Base-by-base conservation (phyloP, 1,139 yeast species). In the Nakaseomyces bracarensis region DNA sequence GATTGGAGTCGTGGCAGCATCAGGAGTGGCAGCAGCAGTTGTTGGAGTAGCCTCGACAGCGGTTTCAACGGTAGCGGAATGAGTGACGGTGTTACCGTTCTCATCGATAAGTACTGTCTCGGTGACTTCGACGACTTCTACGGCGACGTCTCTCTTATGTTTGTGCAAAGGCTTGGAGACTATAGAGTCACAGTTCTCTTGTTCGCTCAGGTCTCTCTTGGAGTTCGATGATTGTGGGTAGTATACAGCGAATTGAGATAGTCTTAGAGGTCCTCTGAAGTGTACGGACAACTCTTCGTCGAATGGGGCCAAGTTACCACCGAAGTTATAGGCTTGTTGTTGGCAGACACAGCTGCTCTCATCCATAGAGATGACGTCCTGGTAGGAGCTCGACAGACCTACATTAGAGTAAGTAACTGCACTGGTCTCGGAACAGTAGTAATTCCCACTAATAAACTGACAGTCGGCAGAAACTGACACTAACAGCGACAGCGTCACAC, bases 231-330 rank as follows among this genome's bases (percentile, higher is more conserved):
- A 50, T 26, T 66, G 52, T 47, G 79, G 76, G 48, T 73, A 71
- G 66, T 80, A 82, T 52, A 72, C 85, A 52, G 87, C 96, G 60
- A 91, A 86, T 65, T 84, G 83, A 56, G 71, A 67, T 60, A 89
- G 74, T 46, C 75, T 71, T 52, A 91, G 64, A 26, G 97, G 98
- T 44, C 97, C 98, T 67, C 97, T 79, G 71, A 89, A 85, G 65
- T 89, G 97, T 44, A 91, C 84, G 14, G 95, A 80, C 41, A 89
- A 69, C 63, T 86, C 96, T 66, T 86, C 95, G 65, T 86, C 78
- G 47, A 89, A 68, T 26, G 97, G 97, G 39, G 95, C 69, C 58
- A 85, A 69, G 21, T 77, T 48, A 39, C 97, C 97, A 13, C 82
- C 72, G 66, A 86, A 83, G 8, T 74, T 49, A 15, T 66, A 66